phyloP scores from a whole-genome alignment of 257 asterid species.

The Lithospermum erythrorhizon region DNA sequence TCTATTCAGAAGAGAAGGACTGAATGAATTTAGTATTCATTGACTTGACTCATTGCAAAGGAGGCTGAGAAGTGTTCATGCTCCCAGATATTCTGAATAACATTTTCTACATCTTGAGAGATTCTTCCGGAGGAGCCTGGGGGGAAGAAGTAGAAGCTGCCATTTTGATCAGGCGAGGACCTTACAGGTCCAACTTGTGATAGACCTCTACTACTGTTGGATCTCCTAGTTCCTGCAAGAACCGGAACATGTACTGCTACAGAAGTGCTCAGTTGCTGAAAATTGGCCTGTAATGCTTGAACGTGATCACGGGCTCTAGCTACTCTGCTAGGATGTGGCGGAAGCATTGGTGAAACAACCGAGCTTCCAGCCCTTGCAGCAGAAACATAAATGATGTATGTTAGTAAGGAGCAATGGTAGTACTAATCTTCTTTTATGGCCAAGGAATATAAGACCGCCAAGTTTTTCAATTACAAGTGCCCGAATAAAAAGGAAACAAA shows the following conservation, averaged over 20 bases:
- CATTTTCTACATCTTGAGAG: constrained; percentile 39
- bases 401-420: neutral
- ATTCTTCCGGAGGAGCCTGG: constrained; percentile 33
- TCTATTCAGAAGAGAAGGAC: constrained; percentile 42
- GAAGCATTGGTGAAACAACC: constrained; percentile 32
- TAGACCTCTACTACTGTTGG: constrained; percentile 20
- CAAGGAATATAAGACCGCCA: no score
- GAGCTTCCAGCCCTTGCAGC: constrained; percentile 48
- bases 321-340: constrained; percentile 37
- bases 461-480: no score
- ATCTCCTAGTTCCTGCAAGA: constrained; percentile 30
- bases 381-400: constrained; percentile 24
- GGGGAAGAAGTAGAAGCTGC: constrained; percentile 39
- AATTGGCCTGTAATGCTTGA: constrained; percentile 41
- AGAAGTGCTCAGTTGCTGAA: constrained; percentile 35
- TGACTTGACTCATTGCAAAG: constrained; percentile 24
- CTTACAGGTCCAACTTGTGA: constrained; percentile 34
- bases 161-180: constrained; percentile 40
- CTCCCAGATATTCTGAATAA: constrained; percentile 31
- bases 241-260: constrained; percentile 26
- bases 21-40: no score
- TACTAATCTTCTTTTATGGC: no score
- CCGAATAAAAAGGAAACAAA: no score
- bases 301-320: constrained; percentile 43
- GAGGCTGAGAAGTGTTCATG: constrained; percentile 28